Percentiles rank a stretch among this genome's conserved stretches.
Conservation (phyloP, 177 flowering plant species). For the Vitis hybrid region DNA sequence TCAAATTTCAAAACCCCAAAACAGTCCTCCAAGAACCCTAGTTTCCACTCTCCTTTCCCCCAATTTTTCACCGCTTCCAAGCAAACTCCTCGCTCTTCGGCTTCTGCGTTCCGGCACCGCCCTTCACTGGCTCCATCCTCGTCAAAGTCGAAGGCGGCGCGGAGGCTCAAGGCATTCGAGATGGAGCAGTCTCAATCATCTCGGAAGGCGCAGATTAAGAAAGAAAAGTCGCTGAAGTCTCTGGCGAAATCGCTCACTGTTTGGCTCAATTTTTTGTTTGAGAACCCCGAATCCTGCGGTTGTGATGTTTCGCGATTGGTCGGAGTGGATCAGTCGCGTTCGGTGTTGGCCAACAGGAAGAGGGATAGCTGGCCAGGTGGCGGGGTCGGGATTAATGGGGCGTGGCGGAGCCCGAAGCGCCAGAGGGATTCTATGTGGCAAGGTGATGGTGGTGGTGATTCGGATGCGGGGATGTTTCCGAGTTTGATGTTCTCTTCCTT, state of each 20-base stretch:
- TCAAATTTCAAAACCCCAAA: conserved; percentile 91
- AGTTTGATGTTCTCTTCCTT: conserved; percentile 32
- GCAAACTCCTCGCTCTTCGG: conserved; percentile 48
- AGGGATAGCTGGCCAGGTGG: conserved; percentile 41
- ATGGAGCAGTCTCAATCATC: conserved; percentile 78
- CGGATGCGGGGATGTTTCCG: conserved; percentile 18
- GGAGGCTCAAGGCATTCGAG: conserved; percentile 68
- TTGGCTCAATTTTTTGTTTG: conserved; percentile 86
- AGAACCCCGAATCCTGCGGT: conserved; percentile 75
- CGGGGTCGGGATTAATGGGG: conserved; percentile 42
- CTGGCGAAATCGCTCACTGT: conserved; percentile 65
- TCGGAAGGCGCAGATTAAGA: conserved; percentile 51
- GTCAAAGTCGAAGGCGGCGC: conserved; percentile 37
- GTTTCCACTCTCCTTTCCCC: conserved; percentile 35
- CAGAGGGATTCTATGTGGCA: conserved; percentile 47
- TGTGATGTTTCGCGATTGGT: conserved; percentile 31
- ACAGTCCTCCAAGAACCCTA: conserved; percentile 24
- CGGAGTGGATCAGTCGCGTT: conserved; percentile 8
- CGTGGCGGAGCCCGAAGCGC: conserved; percentile 76
- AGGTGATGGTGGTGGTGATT: conserved; percentile 12
- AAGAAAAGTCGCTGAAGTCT: conserved; percentile 59
- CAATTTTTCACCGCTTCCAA: conserved; percentile 72
- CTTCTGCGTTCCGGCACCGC: conserved; percentile 23
- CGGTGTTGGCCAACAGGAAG: conserved; percentile 43
- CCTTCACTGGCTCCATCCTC: conserved; percentile 21